Evolutionary conservation across 129 eudicot genomes (phyloP), one percentile per base, ranked within the genome.

Genomic region (Smallanthus sonchifolius): DNA sequence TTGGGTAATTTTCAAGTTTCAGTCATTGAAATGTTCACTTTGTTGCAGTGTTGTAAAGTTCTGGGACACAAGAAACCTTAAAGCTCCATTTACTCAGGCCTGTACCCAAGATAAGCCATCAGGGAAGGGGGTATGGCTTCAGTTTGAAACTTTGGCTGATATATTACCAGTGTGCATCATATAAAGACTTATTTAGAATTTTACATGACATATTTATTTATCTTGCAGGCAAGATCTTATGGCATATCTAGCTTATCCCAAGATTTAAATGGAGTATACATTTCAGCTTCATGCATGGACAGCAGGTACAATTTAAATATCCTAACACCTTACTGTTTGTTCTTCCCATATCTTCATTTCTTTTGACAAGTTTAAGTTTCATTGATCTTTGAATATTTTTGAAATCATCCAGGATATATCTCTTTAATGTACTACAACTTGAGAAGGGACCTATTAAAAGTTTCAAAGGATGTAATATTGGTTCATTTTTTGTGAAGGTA

Each of bases 231-330:
- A 69, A 67, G 90, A 76, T 76, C 81, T 44, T 88, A 89, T 83
- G 98, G 98, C 44, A 88, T 93, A 84, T 87, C 98, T 45, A 82
- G 98, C 66, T 81, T 93, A 84, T 93, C 97, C 36, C 98, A 93
- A 85, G 98, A 93, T 88, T 30, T 69, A 60, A 88, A 93, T 55
- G 98, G 96, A 39, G 87, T 88, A 39, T 81, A 78, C 78, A 77
- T 93, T 49, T 77, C 96, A 17, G 98, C 97, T 73, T 90, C 98
- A 11, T 90, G 98, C 85, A 93, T 83, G 87, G 98, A 93, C 77
- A 89, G 84, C 75, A 93, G 96, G 97, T 93, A 81, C 66, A 2
- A 8, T 32, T 61, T n/a, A 10, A 59, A n/a, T 7, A 13, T 54
- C 61, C 61, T 54, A 54, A 20, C 61, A 54, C 34, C 34, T 54